These are phyloP conservation scores for Hemileccinum rubropunctum DNA, from an alignment of 768 basidiomycete genomes.

Conservation along the genomic window DNA sequence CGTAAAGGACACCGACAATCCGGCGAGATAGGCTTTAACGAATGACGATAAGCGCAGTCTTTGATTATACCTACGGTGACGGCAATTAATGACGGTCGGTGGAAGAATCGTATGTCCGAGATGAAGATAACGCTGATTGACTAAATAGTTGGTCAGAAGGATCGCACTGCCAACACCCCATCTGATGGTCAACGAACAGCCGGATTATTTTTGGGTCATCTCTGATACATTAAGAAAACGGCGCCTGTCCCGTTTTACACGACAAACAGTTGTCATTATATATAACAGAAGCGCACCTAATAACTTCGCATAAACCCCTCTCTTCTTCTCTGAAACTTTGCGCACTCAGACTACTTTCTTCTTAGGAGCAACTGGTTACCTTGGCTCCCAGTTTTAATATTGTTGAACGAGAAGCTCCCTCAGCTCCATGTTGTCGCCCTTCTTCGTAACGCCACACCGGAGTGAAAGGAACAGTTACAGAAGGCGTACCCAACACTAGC, in stretches of 20 bases:
- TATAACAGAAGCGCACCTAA: not conserved
- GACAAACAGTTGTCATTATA: not conserved
- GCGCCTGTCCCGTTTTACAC: slow-evolving; percentile 1
- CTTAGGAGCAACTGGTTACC: slow-evolving; percentile 44
- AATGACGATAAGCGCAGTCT: not conserved
- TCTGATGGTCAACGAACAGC: slow-evolving; percentile 1
- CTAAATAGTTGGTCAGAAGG: not conserved
- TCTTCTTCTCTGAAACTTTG: slow-evolving; percentile 7
- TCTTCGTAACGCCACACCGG: slow-evolving; percentile 32
- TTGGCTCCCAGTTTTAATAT: slow-evolving; percentile 40
- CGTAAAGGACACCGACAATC: too few species aligned
- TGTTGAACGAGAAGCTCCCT: slow-evolving; percentile 33
- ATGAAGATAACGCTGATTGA: not conserved
- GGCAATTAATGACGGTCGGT: slow-evolving; percentile 2
- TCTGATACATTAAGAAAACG: slow-evolving; percentile 1
- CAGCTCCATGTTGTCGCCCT: slow-evolving; percentile 36
- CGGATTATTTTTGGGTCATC: not conserved
- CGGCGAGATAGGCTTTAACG: too few species aligned
- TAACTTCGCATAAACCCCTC: too few species aligned
- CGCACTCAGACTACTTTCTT: slow-evolving; percentile 33
- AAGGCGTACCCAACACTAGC: slow-evolving; percentile 32
- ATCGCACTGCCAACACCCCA: not conserved
- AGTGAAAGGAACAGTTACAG: slow-evolving; percentile 31
- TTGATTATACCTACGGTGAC: not conserved
- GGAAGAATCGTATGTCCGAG: not conserved